Evolutionary conservation across 768 basidiomycete genomes (phyloP).

Genomic region (Termitomyces sp.): DNA sequence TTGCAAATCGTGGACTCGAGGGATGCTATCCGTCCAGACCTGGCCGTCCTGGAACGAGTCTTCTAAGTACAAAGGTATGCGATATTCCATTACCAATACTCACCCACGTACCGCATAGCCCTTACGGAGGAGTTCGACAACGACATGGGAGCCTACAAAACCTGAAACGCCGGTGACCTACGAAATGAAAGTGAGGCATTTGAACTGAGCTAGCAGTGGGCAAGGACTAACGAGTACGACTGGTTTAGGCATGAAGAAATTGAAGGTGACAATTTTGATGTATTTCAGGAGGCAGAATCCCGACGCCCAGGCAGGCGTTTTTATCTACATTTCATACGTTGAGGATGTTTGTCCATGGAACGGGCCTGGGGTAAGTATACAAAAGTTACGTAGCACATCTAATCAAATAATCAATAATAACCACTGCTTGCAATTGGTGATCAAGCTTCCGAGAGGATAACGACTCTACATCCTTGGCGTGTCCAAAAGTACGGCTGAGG

Average conservation of each 20-base stretch:
- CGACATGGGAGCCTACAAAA: slow-evolving; percentile 16
- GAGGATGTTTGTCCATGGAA: too few species aligned
- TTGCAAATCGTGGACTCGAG: slow-evolving; percentile 8
- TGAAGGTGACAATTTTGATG: too few species aligned
- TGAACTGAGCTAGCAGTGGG: background rate
- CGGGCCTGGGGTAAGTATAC: too few species aligned
- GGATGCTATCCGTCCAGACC: background rate
- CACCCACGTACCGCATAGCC: slow-evolving; percentile 20
- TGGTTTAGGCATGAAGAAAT: background rate
- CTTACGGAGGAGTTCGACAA: slow-evolving; percentile 6
- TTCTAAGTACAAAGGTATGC: background rate
- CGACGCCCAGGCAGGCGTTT: too few species aligned
- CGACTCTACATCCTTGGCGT: too few species aligned
- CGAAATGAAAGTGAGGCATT: background rate
- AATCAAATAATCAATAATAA: too few species aligned
- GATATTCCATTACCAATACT: background rate
- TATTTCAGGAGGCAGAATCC: too few species aligned
- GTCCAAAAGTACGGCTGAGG: background rate
- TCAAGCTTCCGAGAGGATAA: too few species aligned
- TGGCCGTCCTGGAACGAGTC: slow-evolving; percentile 7
- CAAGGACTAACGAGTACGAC: background rate
- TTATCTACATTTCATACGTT: too few species aligned
- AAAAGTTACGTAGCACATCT: too few species aligned
- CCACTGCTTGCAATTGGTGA: too few species aligned
- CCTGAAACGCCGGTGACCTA: slow-evolving; percentile 20